A percentile compares a stretch with the other conserved stretches of the same genome.
Conservation (phyloP, 257 asterid genomes). For the Vinca minor region DNA sequence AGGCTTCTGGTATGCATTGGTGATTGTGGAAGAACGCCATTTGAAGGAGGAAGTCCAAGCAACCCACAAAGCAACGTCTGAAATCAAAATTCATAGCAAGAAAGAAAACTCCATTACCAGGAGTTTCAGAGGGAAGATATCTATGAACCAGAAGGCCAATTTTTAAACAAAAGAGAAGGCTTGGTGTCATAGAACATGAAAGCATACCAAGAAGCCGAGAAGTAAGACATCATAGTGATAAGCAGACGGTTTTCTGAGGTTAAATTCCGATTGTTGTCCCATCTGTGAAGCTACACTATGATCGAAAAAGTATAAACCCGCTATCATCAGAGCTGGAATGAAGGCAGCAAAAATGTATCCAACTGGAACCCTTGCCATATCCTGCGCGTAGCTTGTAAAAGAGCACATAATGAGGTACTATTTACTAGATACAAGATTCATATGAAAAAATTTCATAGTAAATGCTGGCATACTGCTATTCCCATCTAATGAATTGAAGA, state of each 20-base stretch:
- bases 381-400: too few species aligned
- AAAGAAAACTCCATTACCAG: too few species aligned
- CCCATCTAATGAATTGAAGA: too few species aligned
- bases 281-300: conserved; percentile 55
- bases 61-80: conserved; percentile 60
- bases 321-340: conserved; percentile 51
- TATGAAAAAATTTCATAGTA: too few species aligned
- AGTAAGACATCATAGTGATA: conserved; percentile 51
- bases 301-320: conserved; percentile 55
- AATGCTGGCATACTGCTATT: too few species aligned
- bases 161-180: too few species aligned
- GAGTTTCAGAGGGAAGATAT: conserved; percentile 2
- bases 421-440: too few species aligned
- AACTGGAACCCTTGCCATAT: conserved; percentile 44
- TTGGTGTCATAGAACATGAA: background rate
- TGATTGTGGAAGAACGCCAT: conserved; percentile 63
- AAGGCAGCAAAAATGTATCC: conserved; percentile 40
- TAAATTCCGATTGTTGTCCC: conserved; percentile 59
- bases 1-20: conserved; percentile 59
- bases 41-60: conserved; percentile 58
- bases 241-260: conserved; percentile 51
- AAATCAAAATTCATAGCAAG: too few species aligned
- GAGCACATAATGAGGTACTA: too few species aligned
- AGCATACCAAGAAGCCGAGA: conserved; percentile 47
- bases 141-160: background rate